Conservation (phyloP, 208 protist species). For the Trichomonas vaginalis region DNA sequence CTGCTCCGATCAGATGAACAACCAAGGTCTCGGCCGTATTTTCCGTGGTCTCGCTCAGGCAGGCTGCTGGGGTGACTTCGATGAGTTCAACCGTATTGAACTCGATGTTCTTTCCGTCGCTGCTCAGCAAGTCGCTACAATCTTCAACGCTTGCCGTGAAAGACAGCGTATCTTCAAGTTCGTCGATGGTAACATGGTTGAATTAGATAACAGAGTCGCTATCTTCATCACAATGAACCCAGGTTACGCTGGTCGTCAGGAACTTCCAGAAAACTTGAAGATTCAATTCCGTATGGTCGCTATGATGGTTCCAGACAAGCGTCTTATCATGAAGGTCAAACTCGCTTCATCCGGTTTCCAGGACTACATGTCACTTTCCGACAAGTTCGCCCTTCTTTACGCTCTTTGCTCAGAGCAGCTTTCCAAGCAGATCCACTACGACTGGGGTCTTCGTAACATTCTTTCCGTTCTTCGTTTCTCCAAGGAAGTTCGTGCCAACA, state of each 20-base stretch:
- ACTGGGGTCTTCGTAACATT: conserved; percentile 72
- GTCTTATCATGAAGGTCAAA: conserved; percentile 78
- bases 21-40: conserved; percentile 51
- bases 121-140: conserved; percentile 53
- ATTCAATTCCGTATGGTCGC: conserved; percentile 86
- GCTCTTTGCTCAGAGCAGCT: conserved; percentile 85
- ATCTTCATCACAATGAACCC: conserved; percentile 97
- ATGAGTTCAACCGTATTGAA: conserved; percentile 70
- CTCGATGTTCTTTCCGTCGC: conserved; percentile 62
- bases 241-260: conserved; percentile 84
- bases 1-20: conserved; percentile 64
- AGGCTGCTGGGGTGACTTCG: conserved; percentile 66
- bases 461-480: conserved; percentile 70
- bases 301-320: conserved; percentile 93
- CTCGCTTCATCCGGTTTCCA: conserved; percentile 57
- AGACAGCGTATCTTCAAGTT: conserved; percentile 50
- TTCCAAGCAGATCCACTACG: conserved; percentile 86
- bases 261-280: conserved; percentile 93
- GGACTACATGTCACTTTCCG: conserved; percentile 44
- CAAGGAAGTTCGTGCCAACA: conserved; percentile 29
- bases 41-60: conserved; percentile 61
- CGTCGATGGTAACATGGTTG: conserved; percentile 45
- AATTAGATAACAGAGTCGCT: conserved; percentile 50
- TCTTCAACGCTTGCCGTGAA: conserved; percentile 49
- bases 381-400: conserved; percentile 66